phyloP scores from a whole-genome alignment of 1,139 yeast species.

The Pichia inconspicua region DNA sequence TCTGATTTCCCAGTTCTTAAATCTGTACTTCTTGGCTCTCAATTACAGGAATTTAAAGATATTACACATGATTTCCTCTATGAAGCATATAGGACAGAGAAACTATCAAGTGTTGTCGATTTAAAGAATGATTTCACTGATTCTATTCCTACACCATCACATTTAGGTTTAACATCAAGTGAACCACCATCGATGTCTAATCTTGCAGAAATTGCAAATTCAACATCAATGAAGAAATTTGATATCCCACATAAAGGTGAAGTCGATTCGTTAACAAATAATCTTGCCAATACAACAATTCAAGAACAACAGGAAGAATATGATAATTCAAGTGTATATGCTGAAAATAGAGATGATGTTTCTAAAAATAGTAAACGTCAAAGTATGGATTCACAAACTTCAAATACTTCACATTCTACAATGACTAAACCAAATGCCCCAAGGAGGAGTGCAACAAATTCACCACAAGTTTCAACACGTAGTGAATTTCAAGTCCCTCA shows the following conservation, averaged over 20 bases:
- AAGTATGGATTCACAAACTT: constrained; percentile 28
- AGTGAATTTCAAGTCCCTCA: constrained; percentile 24
- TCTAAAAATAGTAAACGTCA: constrained; percentile 4
- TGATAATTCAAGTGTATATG: constrained; percentile 11
- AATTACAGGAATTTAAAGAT: constrained; percentile 67
- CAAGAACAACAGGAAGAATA: constrained; percentile 13
- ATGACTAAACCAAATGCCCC: constrained; percentile 41
- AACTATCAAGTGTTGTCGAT: constrained; percentile 32
- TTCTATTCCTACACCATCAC: constrained; percentile 1
- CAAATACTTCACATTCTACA: constrained; percentile 40
- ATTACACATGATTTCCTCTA: constrained; percentile 59
- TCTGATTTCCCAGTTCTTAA: constrained; percentile 62
- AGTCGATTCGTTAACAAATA: not conserved
- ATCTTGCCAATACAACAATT: constrained; percentile 18
- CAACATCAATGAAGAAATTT: constrained; percentile 26
- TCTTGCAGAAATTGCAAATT: constrained; percentile 49
- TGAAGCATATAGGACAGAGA: constrained; percentile 68
- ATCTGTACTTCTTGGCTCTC: constrained; percentile 66
- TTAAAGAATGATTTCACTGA: constrained; percentile 21
- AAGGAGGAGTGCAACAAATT: constrained; percentile 13
- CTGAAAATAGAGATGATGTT: constrained; percentile 1
- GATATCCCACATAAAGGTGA: constrained; percentile 13
- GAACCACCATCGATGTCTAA: constrained; percentile 54
- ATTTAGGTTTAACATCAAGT: constrained; percentile 4
- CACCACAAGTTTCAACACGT: constrained; percentile 26